Conservation (phyloP, 2,329 filamentous ascomycete genomes). For the Grosmannia clavigera region DNA sequence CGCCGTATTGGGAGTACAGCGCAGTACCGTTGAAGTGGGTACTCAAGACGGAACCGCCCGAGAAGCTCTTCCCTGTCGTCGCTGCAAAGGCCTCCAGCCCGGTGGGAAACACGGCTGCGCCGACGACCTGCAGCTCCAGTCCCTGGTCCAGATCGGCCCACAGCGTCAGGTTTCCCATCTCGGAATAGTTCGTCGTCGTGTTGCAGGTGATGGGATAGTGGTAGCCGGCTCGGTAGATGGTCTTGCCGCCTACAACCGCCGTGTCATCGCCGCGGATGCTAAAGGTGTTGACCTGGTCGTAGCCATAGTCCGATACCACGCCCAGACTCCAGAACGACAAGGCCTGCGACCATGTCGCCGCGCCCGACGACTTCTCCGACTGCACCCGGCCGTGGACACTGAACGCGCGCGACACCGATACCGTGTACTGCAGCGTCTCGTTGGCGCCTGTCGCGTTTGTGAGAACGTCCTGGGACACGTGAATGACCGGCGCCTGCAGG, state of each 20-base stretch:
- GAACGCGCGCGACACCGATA: constrained; percentile 42
- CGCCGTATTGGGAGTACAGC: constrained; percentile 34
- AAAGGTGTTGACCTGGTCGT: constrained; percentile 29
- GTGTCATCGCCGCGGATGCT: constrained; percentile 18
- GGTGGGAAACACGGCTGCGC: constrained; percentile 38
- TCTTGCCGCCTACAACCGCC: neutral
- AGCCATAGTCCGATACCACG: constrained; percentile 24
- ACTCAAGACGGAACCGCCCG: constrained; percentile 25
- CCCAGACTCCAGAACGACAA: constrained; percentile 42
- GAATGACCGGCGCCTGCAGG: constrained; percentile 21
- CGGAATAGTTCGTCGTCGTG: constrained; percentile 31
- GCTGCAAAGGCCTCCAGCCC: constrained; percentile 44
- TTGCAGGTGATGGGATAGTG: constrained; percentile 49
- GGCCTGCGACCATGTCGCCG: constrained; percentile 44
- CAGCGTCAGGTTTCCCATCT: constrained; percentile 33
- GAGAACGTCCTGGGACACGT: constrained; percentile 34
- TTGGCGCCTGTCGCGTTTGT: constrained; percentile 40
- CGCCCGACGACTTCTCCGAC: constrained; percentile 27
- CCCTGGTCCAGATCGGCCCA: constrained; percentile 29
- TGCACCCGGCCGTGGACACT: constrained; percentile 38
- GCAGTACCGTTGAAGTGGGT: constrained; percentile 49
- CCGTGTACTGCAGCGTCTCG: constrained; percentile 45
- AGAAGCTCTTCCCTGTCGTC: constrained; percentile 4
- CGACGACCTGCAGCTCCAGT: constrained; percentile 23
- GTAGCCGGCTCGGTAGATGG: constrained; percentile 28